Evolutionary conservation across 805 yeast species (phyloP).

Genomic region (Debaryomyces tyrocola): DNA sequence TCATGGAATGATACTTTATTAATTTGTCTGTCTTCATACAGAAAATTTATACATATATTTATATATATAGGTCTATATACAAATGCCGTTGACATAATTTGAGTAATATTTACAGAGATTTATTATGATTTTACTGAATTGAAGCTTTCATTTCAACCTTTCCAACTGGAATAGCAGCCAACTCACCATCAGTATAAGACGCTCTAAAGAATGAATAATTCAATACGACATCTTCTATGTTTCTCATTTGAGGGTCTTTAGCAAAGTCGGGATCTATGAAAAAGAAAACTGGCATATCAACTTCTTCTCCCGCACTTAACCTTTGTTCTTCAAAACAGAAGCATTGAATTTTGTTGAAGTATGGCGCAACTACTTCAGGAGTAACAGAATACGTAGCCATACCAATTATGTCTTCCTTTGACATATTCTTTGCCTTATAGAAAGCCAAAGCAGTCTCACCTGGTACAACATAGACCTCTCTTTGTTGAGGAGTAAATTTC

Average conservation of each 20-base stretch:
- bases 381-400: conserved; percentile 98
- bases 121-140: background rate
- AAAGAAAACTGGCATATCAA: conserved; percentile 98
- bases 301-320: conserved; percentile 92
- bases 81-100: too few relatives aligned
- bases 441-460: conserved; percentile 98
- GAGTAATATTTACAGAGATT: too few relatives aligned
- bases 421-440: conserved; percentile 83
- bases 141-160: conserved; percentile 1
- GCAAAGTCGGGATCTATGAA: conserved; percentile 96
- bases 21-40: background rate
- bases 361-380: conserved; percentile 95
- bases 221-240: conserved; percentile 83
- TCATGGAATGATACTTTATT: too few relatives aligned
- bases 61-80: too few relatives aligned
- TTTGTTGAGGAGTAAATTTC: conserved; percentile 92
- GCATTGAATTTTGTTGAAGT: conserved; percentile 96
- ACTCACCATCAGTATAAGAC: conserved; percentile 40
- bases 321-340: conserved; percentile 97
- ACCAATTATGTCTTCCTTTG: conserved; percentile 90
- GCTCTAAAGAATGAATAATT: conserved; percentile 91
- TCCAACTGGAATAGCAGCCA: conserved; percentile 37
- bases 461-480: conserved; percentile 89
- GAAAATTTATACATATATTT: too few relatives aligned
- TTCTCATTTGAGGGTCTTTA: conserved; percentile 87